Evolutionary conservation across 345 rosid species (phyloP), one percentile per base, ranked within the genome.

Genomic region (Sisymbrium altissimum): DNA sequence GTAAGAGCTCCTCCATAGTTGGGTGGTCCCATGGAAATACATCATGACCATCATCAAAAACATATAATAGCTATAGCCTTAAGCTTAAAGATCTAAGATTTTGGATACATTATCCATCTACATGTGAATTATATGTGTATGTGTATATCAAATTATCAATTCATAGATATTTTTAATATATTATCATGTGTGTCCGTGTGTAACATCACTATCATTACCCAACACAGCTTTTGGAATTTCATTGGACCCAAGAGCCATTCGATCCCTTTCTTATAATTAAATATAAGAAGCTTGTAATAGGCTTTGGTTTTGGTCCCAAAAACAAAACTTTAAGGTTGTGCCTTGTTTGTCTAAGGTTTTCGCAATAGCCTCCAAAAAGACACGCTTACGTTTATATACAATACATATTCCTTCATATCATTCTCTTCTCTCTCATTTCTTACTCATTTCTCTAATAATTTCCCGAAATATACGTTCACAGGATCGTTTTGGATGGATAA

Each of bases 271-370:
- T 76, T 73, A 9, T 54, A 55, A 59, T 58, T 27, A 54, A 44
- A 59, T 66, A 78, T 64, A 64, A 35, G 72, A 77, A 70, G 62
- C 80, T 77, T 77, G 80, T 71, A 64, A 64, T 30, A 77, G 73
- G 64, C 83, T 84, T 84, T 68, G 71, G 68, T 76, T 76, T 77
- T 80, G 79, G 77, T 76, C 79, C 78, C 68, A 35, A 79, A 75
- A 46, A 70, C 79, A 68, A 63, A 62, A 55, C 86, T 81, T 85
- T 65, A 83, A 83, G 84, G 79, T 60, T 86, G 58, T 79, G 72
- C 68, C 82, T 73, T 65, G 75, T 49, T 71, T 53, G 71, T 77
- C 80, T 77, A 77, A 77, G 76, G 80, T 71, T 77, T 55, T 71
- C 72, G 67, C 76, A 64, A 78, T 66, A 70, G 70, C 72, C 55